Base-by-base conservation (phyloP, 805 yeast genomes). In the Helenozyma rhizophorensis region DNA sequence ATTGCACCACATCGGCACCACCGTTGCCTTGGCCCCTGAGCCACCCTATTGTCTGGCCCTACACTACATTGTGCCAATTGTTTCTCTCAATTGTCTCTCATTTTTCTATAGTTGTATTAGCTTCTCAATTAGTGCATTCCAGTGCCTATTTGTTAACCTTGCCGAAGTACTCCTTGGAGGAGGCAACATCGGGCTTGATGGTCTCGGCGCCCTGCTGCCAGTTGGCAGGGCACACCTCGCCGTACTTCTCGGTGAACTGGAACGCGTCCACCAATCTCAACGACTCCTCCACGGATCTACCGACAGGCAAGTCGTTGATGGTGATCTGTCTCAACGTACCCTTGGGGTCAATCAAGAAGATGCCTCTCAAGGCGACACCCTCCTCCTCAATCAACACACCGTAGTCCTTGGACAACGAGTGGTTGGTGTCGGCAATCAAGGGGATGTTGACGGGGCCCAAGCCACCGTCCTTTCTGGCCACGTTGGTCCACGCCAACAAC, bases 211-310 rank as follows among this genome's bases (percentile, higher is more conserved):
- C 98, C 46, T 65, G 65, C 47, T 59, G 63, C 98, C 98, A 90
- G 94, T 90, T 93, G 64, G 97, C 97, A 58, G 98, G 98, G 75
- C 97, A 89, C 51, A 90, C 98, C 74, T 94, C 96, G 73, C 98
- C 98, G 80, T 93, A 75, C 76, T 86, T 84, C 69, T 89, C 97
- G 56, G 96, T 85, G 89, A 95, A 93, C 76, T 90, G 96, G 96
- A 93, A 93, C 53, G 97, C 99, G 65, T 93, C 97, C 46, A 93
- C 78, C 62, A 93, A 79, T 82, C 99, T 89, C 62, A 87, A 76
- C 50, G 97, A 83, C 79, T 93, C 99, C 50, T 89, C 97, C 51
- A 93, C 98, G 59, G 85, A 83, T 78, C 98, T 88, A 67, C 98
- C 98, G 52, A 93, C 99, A 66, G 98, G 96, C 66, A 90, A 83